Base-by-base conservation (phyloP, 1,284 basidiomycete genomes). In the Ganoderma lingzhi region DNA sequence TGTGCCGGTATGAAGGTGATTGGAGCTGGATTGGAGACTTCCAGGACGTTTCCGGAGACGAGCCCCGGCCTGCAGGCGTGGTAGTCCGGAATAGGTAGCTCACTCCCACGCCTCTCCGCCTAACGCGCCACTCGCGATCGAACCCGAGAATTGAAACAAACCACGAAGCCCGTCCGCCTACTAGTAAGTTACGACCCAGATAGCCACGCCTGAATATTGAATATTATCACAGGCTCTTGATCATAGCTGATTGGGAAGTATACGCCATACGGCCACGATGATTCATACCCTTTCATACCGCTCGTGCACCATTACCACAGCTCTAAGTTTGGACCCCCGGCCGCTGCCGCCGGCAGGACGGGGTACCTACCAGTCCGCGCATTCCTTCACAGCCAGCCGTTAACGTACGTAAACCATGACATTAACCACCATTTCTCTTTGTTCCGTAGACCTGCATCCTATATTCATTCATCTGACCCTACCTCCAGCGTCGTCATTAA, bases 1-100 rank as follows among this genome's bases (percentile, higher is more conserved):
- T n/a, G 53, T 53, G 64, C 63, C 62, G 23, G 66, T 64, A 59
- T 32, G 23, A 55, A 48, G 30, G 51, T 23, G n/a, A n/a, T n/a
- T n/a, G n/a, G n/a, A n/a, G n/a, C n/a, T n/a, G 9, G 37, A 53
- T 56, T 56, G 63, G 32, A 63, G 39, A 55, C 42, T 32, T 35
- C 51, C 45, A n/a, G 15, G 48, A 41, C 4, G 35, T 8, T 35
- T 35, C 35, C 8, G 51, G n/a, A 42, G 56, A n/a, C 42, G 56
- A 28, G 17, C 35, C 15, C 12, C 51, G 14, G 58, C 37, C 35
- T 28, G 48, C n/a, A 37, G 39, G 30, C 62, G 62, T 19, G 17
- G 42, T 19, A 32, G 60, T 45, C 60, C 41, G 15, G 32, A 30
- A 15, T 32, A 44, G 60, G 60, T 3, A 62, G 42, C 14, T 17